These are phyloP conservation scores for Talaromyces pinophilus DNA, from an alignment of 2,329 filamentous ascomycete genomes.

Conservation along the genomic window DNA sequence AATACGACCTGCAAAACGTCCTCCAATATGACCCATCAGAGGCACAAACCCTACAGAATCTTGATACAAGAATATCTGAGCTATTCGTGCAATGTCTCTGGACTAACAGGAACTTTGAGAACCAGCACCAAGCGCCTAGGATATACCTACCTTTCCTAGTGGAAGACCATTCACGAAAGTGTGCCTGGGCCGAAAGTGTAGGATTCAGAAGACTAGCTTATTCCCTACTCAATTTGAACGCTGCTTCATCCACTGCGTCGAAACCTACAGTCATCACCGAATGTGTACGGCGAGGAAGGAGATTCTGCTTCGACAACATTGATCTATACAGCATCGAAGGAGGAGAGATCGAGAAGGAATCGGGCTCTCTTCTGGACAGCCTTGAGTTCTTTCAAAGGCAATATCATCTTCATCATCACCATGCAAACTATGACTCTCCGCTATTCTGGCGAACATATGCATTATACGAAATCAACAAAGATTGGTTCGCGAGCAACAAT, in stretches of 20 bases:
- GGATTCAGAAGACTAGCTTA: slow-evolving; percentile 58
- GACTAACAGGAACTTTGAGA: slow-evolving; percentile 27
- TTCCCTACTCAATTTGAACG: slow-evolving; percentile 47
- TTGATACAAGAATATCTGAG: slow-evolving; percentile 57
- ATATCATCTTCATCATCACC: slow-evolving; percentile 20
- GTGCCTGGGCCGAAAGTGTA: slow-evolving; percentile 59
- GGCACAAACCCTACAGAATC: slow-evolving; percentile 24
- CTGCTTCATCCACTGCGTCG: slow-evolving; percentile 26
- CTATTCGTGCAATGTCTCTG: slow-evolving; percentile 48
- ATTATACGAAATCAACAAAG: slow-evolving; percentile 35
- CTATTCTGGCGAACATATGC: slow-evolving; percentile 40
- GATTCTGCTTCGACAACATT: slow-evolving; percentile 36
- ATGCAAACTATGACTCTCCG: slow-evolving; percentile 19
- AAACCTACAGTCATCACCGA: slow-evolving; percentile 33
- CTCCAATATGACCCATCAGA: slow-evolving; percentile 7
- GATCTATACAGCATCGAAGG: slow-evolving; percentile 29
- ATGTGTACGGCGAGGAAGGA: slow-evolving; percentile 39
- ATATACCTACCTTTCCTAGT: slow-evolving; percentile 68
- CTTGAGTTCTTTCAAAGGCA: slow-evolving; percentile 27
- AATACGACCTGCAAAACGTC: slow-evolving; percentile 35
- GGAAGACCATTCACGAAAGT: slow-evolving; percentile 57
- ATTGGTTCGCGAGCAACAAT: background rate
- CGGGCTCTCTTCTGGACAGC: slow-evolving; percentile 26
- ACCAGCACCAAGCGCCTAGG: slow-evolving; percentile 34
- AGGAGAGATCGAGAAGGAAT: slow-evolving; percentile 25